Base-by-base conservation (phyloP, 148 eudicot genomes). In the Chenopodium suecicum region DNA sequence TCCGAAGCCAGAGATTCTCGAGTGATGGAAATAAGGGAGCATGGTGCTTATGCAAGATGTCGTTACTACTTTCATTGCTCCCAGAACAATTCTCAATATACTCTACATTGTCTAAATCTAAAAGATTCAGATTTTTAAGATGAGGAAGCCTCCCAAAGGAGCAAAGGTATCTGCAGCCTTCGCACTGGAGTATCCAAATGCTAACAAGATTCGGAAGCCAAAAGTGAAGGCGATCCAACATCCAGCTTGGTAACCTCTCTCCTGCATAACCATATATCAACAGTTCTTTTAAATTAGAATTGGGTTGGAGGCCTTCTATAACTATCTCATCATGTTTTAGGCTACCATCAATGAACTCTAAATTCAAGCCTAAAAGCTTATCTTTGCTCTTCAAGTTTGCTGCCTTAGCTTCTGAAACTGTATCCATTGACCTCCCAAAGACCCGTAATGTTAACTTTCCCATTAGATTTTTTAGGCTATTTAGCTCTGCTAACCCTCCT, bases 181-280 rank as follows among this genome's bases (percentile, higher is more conserved):
- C 32, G 10, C 11, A n/a, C 4, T 56, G 14, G 3, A 17, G 16
- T 56, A 56, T 56, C 62, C 19, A 16, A 17, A 56, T 56, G 14
- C 62, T 48, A 56, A 56, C 62, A 56, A 56, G 62, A 56, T 56
- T 56, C 4, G 62, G 62, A 48, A 64, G 64, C 50, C 29, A 48
- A 9, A 4, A 9, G 32, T 71, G 77, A 27, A 56, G 47, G 14
- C 17, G 17, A 19, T 70, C n/a, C 31, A 17, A 54, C 56, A 81
- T 81, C 83, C 83, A 81, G 11, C 78, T 31, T 65, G 83, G 73
- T 37, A 81, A 65, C 48, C 74, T 81, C n/a, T 47, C 31, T 0
- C 78, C 79, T 2, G 4, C 71, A 22, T 74, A 65, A 0, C 20
- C 12, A 0, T 13, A 0, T 72, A 81, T 81, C 2, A 0, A 0